These are phyloP conservation scores for Nelumbo lutea DNA, from an alignment of 164 flowering plant genomes.

Conservation along the genomic window DNA sequence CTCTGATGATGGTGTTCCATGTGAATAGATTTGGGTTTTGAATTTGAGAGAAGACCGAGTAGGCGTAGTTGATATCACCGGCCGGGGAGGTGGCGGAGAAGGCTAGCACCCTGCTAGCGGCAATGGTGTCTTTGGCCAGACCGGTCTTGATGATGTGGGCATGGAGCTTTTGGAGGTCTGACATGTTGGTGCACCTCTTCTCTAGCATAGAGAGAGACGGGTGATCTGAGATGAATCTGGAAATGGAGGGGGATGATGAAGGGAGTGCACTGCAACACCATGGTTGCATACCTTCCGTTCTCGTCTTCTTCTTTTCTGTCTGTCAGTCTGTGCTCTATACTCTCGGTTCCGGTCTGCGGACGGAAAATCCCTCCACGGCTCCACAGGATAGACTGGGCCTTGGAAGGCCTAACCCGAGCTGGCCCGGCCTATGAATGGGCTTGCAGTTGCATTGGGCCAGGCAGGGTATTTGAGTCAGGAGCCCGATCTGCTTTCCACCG, in stretches of 20 bases:
- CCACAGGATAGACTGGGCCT: no score
- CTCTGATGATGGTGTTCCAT: conserved; percentile 80
- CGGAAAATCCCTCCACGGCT: no score
- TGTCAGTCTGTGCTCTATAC: no score
- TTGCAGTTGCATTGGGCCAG: no score
- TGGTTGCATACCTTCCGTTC: neutral
- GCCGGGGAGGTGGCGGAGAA: conserved; percentile 47
- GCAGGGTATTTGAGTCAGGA: no score
- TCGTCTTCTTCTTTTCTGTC: neutral
- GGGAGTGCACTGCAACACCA: conserved; percentile 13
- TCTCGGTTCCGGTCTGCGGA: no score
- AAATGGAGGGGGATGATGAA: conserved; percentile 30
- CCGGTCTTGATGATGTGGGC: conserved; percentile 66
- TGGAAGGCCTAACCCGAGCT: no score
- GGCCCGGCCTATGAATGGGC: no score
- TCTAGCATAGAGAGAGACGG: conserved; percentile 48
- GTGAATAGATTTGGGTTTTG: conserved; percentile 47
- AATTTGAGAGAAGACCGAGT: conserved; percentile 46
- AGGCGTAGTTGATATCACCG: conserved; percentile 60
- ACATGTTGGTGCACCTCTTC: conserved; percentile 50
- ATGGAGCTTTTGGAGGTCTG: conserved; percentile 57
- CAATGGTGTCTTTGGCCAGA: conserved; percentile 19
- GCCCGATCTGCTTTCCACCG: no score
- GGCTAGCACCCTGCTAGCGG: conserved; percentile 51
- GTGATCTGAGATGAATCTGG: conserved; percentile 47